Evolutionary conservation across 129 eudicot species (phyloP).

Genomic region (Flaveria robusta): DNA sequence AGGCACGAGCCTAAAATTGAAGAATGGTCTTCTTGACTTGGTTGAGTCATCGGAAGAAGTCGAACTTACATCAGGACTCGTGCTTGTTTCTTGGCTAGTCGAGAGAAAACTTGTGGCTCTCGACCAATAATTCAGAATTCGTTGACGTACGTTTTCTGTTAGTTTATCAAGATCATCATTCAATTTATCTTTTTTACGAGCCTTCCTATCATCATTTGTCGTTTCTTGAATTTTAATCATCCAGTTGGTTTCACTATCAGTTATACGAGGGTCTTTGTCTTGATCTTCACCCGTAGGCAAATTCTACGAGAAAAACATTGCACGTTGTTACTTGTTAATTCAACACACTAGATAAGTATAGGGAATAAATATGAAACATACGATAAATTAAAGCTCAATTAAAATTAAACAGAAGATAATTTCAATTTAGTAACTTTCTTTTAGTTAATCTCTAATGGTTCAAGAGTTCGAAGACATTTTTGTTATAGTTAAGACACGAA

Average conservation of each 20-base stretch:
- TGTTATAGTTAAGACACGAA: neutral
- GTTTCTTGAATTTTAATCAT: conserved; percentile 28
- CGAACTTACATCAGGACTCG: conserved; percentile 25
- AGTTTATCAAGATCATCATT: conserved; percentile 23
- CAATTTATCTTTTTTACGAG: neutral
- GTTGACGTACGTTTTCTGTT: conserved; percentile 27
- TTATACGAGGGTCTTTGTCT: neutral
- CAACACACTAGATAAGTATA: neutral
- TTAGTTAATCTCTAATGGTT: no score
- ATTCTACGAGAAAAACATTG: conserved; percentile 33
- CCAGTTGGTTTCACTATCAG: neutral
- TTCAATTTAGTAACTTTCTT: neutral
- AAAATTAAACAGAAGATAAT: neutral
- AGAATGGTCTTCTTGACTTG: conserved; percentile 33
- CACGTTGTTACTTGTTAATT: neutral
- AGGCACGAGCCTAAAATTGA: conserved; percentile 29
- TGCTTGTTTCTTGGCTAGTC: conserved; percentile 26
- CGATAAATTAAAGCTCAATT: neutral
- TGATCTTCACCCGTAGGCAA: neutral
- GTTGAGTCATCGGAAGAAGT: conserved; percentile 39
- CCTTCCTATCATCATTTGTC: conserved; percentile 12
- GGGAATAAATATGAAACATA: neutral
- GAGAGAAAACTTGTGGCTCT: conserved; percentile 29
- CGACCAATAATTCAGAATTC: conserved; percentile 25
- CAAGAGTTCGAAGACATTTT: neutral